Conservation (phyloP, 2,329 filamentous ascomycete genomes). For the Monilinia aucupariae region DNA sequence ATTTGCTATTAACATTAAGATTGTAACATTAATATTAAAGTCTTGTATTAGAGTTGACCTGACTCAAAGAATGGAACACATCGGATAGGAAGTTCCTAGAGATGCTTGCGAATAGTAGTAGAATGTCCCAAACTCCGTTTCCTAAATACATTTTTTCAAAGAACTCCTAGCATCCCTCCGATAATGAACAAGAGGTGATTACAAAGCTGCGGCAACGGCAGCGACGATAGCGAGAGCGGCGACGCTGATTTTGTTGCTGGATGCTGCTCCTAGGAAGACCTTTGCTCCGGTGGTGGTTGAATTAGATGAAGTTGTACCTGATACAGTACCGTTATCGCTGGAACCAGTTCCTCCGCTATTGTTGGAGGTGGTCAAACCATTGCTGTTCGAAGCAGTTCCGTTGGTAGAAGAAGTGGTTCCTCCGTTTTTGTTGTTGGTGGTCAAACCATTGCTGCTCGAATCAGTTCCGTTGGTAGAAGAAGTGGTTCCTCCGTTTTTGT, state of each 20-base stretch:
- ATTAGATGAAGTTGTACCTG: background rate
- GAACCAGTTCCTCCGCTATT: background rate
- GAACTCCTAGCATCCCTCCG: background rate
- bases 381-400: background rate
- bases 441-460: background rate
- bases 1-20: background rate
- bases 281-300: background rate
- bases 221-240: slow-evolving; percentile 4
- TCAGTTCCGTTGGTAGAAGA: too few species aligned
- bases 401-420: too few species aligned
- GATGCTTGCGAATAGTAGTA: background rate
- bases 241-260: too few species aligned
- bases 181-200: background rate
- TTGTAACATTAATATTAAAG: background rate
- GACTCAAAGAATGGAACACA: background rate
- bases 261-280: background rate
- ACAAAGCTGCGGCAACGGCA: background rate
- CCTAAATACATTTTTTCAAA: background rate
- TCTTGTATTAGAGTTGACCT: background rate
- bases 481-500: background rate
- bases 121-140: background rate
- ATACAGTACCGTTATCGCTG: background rate
- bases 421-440: background rate
- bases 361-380: background rate
- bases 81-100: background rate